phyloP scores from a whole-genome alignment of 805 yeast species.

The Ogataea parapolymorpha region DNA sequence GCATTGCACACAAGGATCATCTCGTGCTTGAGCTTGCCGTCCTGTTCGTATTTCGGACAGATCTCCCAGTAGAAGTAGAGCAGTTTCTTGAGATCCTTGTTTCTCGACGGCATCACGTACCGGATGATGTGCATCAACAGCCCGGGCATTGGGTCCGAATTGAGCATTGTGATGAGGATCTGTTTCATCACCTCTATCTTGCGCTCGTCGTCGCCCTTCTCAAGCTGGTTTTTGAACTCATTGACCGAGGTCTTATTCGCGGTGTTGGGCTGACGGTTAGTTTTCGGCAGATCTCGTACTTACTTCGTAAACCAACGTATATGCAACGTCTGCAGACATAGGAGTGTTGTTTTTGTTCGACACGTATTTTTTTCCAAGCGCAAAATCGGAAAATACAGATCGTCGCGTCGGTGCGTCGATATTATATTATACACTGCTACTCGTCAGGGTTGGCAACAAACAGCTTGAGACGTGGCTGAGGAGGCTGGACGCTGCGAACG shows the following conservation, averaged over 20 bases:
- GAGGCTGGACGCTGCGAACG: constrained; percentile 31
- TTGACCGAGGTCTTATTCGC: constrained; percentile 58
- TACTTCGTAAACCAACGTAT: constrained; percentile 73
- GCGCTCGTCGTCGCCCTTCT: constrained; percentile 84
- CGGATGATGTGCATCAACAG: constrained; percentile 95
- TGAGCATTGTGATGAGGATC: constrained; percentile 80
- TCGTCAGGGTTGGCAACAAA: constrained; percentile 58
- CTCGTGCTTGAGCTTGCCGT: constrained; percentile 94
- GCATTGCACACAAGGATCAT: constrained; percentile 99
- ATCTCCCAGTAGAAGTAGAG: constrained; percentile 97
- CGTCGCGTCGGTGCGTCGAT: constrained; percentile 8
- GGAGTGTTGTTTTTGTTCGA: constrained; percentile 11
- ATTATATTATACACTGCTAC: background rate
- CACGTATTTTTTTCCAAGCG: constrained; percentile 16
- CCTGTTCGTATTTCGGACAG: constrained; percentile 83
- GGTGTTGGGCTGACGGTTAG: constrained; percentile 48
- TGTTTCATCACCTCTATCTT: constrained; percentile 89
- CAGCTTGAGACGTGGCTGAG: constrained; percentile 41
- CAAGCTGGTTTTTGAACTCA: constrained; percentile 75
- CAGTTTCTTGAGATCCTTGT: constrained; percentile 87
- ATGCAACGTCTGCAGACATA: constrained; percentile 45
- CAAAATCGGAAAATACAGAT: background rate
- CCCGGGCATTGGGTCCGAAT: constrained; percentile 90
- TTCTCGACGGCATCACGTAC: constrained; percentile 93
- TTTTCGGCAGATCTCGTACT: constrained; percentile 12